Evolutionary conservation across 371 early-diverging fungal species (phyloP).

Genomic region (Catenaria anguillulae): DNA sequence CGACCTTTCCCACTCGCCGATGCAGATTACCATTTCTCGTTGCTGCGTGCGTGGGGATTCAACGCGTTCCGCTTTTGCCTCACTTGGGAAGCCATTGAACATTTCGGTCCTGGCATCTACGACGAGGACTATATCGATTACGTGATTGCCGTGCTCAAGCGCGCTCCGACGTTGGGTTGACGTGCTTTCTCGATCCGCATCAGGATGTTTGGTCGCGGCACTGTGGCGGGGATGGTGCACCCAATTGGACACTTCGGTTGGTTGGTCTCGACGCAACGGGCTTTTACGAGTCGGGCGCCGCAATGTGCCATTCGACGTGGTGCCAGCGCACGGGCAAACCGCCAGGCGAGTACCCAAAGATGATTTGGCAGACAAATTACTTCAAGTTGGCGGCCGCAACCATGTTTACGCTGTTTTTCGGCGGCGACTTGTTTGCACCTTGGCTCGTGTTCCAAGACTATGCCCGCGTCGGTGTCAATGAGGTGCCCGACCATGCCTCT

Average conservation of each 20-base stretch:
- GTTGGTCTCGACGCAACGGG: slow-evolving; percentile 49
- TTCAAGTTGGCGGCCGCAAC: slow-evolving; percentile 63
- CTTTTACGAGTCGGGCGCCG: slow-evolving; percentile 51
- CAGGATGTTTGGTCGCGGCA: slow-evolving; percentile 45
- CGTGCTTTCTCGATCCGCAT: slow-evolving; percentile 16
- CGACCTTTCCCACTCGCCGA: slow-evolving; percentile 70
- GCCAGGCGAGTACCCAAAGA: slow-evolving; percentile 45
- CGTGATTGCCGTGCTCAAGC: slow-evolving; percentile 8
- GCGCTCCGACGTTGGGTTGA: no score
- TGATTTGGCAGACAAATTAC: slow-evolving; percentile 84
- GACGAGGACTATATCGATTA: slow-evolving; percentile 12
- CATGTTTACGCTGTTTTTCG: slow-evolving; percentile 71
- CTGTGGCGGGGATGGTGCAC: slow-evolving; percentile 71
- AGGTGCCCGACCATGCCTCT: no score
- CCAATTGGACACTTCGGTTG: slow-evolving; percentile 63
- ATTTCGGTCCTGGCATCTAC: slow-evolving; percentile 40
- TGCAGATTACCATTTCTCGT: slow-evolving; percentile 58
- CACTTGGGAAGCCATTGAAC: slow-evolving; percentile 77
- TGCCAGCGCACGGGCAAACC: slow-evolving; percentile 18
- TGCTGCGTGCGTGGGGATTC: slow-evolving; percentile 62
- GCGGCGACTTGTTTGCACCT: slow-evolving; percentile 57
- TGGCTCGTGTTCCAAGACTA: no score
- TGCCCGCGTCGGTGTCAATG: no score
- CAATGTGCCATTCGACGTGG: slow-evolving; percentile 41
- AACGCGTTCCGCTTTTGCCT: slow-evolving; percentile 57